phyloP scores from a whole-genome alignment of 108 stramenopile species.

The Bacterosira constricta region DNA sequence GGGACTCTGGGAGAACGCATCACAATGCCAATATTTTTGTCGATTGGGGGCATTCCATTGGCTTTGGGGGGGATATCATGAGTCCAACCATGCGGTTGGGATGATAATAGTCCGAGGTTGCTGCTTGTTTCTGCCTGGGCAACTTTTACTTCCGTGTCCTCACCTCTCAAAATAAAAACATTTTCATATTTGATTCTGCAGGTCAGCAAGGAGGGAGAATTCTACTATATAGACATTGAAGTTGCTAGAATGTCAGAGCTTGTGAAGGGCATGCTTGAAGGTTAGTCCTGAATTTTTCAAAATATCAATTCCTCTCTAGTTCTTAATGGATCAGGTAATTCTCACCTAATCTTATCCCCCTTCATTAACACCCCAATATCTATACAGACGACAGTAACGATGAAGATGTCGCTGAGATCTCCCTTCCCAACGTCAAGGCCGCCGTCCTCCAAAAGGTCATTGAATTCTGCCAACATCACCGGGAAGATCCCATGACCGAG shows the following conservation, averaged over 20 bases:
- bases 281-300: conserved; percentile 21
- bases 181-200: conserved; percentile 15
- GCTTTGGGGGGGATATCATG: background rate
- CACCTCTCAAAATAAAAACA: background rate
- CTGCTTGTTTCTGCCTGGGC: no score
- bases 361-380: conserved; percentile 2
- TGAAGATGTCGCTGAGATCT: conserved; percentile 93
- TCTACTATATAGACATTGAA: conserved; percentile 86
- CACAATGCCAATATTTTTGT: no score
- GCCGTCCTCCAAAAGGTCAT: conserved; percentile 96
- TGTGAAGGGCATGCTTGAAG: conserved; percentile 98
- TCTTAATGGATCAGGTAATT: no score
- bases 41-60: background rate
- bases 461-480: conserved; percentile 96
- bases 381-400: conserved; percentile 79
- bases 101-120: no score
- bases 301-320: background rate
- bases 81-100: no score
- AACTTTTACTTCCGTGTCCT: no score
- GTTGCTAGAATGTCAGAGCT: conserved; percentile 98
- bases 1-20: no score
- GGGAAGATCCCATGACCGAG: conserved; percentile 96
- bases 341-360: background rate
- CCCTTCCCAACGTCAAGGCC: conserved; percentile 98
- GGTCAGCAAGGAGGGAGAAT: conserved; percentile 96